Evolutionary conservation across 768 basidiomycete species (phyloP), one percentile per base, ranked within the genome.

Genomic region (Ramaria rubella): DNA sequence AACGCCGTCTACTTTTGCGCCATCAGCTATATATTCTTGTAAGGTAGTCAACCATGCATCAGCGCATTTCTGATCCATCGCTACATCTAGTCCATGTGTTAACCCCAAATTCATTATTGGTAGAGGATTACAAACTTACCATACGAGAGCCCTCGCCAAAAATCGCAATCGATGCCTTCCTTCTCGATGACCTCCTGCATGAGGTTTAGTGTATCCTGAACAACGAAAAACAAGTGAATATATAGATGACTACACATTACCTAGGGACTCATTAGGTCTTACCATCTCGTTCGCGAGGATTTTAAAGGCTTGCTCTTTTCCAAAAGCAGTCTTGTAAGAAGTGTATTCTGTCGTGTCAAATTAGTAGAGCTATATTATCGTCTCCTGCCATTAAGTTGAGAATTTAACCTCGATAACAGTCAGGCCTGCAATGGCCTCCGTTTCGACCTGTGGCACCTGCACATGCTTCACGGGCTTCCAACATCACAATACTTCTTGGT

Each of bases 381-480:
- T 7, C 11, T 27, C 26, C 12, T 8, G 23, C 15, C 15, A 15
- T 51, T 29, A 7, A 31, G 11, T 12, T 34, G 14, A 31, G 9
- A 14, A 9, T 46, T 27, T 8, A 8, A 51, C 49, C 49, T 51
- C 21, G 11, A 23, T 51, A 51, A 31, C 49, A 51, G 30, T 51
- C 29, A 8, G 49, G 49, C 23, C 49, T 23, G 23, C 49, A 51
- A 34, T 51, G 49, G 12, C 49, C 49, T 12, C 49, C 73, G n/a
- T 57, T 82, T 84, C 86, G 75, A 34, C 80, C 87, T 0, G 86
- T 87, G 6, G 87, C 87, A 1, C 87, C 87, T 0, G 84, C 86
- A 62, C 87, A 89, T 0, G 75, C 75, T 11, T 87, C 86, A 53
- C 92, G 71, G 3, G 91, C 92, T 62, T 95, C 92, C 21, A 95